Conservation (phyloP, 441 rosid genomes). For the Syzygium malaccense region DNA sequence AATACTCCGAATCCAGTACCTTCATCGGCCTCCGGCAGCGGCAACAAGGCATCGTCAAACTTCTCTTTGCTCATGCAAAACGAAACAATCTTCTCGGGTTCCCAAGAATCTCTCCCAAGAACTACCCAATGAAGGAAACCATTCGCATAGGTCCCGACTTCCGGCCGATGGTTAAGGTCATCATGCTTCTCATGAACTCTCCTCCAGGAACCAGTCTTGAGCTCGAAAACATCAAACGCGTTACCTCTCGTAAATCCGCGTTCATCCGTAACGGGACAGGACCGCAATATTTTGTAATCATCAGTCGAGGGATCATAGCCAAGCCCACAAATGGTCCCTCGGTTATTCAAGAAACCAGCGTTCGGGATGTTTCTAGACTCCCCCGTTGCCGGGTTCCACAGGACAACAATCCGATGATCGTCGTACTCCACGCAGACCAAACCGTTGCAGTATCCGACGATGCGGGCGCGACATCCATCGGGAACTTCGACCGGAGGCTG, state of each 20-base stretch:
- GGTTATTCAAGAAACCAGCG: not conserved
- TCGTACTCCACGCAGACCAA: not conserved
- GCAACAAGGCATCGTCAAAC: not conserved
- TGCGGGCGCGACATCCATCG: not conserved
- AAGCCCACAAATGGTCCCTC: not conserved
- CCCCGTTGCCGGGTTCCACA: not conserved
- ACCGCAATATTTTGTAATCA: not conserved
- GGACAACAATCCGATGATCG: not conserved
- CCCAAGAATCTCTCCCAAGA: not conserved
- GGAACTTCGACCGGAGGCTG: not conserved
- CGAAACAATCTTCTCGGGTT: not conserved
- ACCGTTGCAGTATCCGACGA: not conserved
- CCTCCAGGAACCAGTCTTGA: not conserved
- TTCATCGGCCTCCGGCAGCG: not conserved
- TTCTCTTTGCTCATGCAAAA: not conserved
- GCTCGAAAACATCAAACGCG: not conserved
- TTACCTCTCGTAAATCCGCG: not conserved
- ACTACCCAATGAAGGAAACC: not conserved
- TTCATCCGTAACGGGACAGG: not conserved
- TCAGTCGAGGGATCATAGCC: not conserved
- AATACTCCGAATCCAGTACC: not conserved
- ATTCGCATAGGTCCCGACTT: not conserved
- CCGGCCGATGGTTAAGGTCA: not conserved
- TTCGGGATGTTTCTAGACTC: not conserved
- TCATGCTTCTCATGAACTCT: not conserved